A percentile compares a stretch with the other conserved stretches of the same genome.
These are phyloP conservation scores for Amoeboaphelidium protococcarum DNA, from an alignment of 371 early-diverging fungal species.

Conservation along the genomic window DNA sequence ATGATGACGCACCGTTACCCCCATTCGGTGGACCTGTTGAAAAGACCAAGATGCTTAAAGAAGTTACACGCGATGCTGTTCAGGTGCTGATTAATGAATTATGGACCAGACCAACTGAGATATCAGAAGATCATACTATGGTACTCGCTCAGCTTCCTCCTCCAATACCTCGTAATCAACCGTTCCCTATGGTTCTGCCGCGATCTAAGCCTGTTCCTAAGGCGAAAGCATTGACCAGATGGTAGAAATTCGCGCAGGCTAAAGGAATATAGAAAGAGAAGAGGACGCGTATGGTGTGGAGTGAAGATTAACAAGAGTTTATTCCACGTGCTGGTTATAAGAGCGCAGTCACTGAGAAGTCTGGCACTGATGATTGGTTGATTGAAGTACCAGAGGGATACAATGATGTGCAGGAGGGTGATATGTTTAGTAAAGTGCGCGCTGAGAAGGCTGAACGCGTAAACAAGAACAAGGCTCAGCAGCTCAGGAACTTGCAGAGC, in stretches of 20 bases:
- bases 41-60: too few species aligned
- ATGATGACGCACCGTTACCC: too few species aligned
- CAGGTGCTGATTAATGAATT: not conserved
- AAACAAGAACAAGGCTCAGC: not conserved
- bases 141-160: too few species aligned
- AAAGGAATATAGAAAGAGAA: conserved; percentile 13
- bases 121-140: too few species aligned
- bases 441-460: not conserved
- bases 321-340: conserved; percentile 10
- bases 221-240: conserved; percentile 6
- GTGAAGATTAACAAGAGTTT: conserved; percentile 10
- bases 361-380: conserved; percentile 2
- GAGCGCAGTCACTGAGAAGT: conserved; percentile 10
- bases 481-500: not conserved
- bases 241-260: conserved; percentile 14
- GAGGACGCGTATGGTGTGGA: conserved; percentile 6
- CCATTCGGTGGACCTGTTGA: too few species aligned
- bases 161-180: too few species aligned
- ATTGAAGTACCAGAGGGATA: conserved; percentile 4
- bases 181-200: too few species aligned
- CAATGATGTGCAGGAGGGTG: not conserved
- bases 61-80: not conserved
- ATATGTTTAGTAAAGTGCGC: not conserved
- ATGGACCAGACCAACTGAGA: not conserved
- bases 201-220: too few species aligned